A percentile compares a stretch with the other conserved stretches of the same genome.
Conservation (phyloP, 139 green algal species). For the Chlorella sorokiniana region DNA sequence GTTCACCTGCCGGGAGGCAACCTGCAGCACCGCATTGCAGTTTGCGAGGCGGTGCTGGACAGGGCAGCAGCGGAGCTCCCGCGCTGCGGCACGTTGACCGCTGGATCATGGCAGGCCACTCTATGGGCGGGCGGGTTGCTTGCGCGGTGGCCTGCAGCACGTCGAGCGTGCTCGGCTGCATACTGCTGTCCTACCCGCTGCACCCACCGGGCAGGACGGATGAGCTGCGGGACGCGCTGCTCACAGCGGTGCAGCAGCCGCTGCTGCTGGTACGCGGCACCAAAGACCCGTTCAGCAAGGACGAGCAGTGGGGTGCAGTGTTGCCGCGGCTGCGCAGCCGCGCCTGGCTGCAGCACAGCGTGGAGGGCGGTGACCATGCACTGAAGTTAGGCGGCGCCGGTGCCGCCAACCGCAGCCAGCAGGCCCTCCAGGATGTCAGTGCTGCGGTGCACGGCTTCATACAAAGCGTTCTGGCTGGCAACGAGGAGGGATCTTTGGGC, state of each 20-base stretch:
- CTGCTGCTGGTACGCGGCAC: slow-evolving; percentile 59
- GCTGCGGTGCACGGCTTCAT: background rate
- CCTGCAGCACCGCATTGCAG: slow-evolving; percentile 32
- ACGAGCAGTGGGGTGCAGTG: slow-evolving; percentile 31
- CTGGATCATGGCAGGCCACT: slow-evolving; percentile 28
- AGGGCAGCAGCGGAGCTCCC: background rate
- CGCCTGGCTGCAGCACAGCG: slow-evolving; percentile 30
- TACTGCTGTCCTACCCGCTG: slow-evolving; percentile 60
- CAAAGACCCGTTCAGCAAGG: slow-evolving; percentile 47
- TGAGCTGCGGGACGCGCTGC: slow-evolving; percentile 48
- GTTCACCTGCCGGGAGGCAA: slow-evolving; percentile 41
- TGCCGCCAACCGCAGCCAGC: background rate
- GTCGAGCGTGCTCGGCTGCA: slow-evolving; percentile 11
- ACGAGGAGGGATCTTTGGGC: too few species aligned
- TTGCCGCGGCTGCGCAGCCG: slow-evolving; percentile 12
- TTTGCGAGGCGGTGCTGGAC: background rate
- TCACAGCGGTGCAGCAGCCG: slow-evolving; percentile 42
- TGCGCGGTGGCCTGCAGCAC: background rate
- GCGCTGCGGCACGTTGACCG: background rate
- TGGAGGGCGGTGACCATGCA: slow-evolving; percentile 49
- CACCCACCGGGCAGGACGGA: slow-evolving; percentile 52
- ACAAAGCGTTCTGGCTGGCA: too few species aligned
- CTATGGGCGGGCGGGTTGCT: slow-evolving; percentile 28
- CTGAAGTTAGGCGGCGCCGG: slow-evolving; percentile 11
- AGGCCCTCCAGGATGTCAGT: background rate